phyloP scores from a whole-genome alignment of 495 filamentous ascomycete species.

The Aspergillus diversus region DNA sequence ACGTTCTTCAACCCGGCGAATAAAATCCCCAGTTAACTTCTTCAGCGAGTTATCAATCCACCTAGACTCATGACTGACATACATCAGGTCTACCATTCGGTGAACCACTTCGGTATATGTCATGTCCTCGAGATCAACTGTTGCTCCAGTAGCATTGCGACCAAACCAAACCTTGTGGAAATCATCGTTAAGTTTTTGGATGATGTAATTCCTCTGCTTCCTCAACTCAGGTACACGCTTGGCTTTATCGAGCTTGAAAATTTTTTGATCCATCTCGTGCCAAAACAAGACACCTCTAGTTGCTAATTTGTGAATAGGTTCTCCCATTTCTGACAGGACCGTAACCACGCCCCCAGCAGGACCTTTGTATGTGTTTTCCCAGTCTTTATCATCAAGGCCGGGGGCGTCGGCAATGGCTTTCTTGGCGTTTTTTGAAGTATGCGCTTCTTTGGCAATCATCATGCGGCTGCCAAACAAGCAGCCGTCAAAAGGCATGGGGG shows the following conservation, averaged over 20 bases:
- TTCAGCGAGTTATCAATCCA: conserved; percentile 91
- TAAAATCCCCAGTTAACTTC: conserved; percentile 88
- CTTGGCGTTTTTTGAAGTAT: conserved; percentile 92
- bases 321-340: conserved; percentile 98
- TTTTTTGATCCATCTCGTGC: conserved; percentile 97
- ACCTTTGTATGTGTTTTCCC: conserved; percentile 97
- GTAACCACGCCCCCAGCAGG: conserved; percentile 92
- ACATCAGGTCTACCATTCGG: conserved; percentile 95
- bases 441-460: conserved; percentile 94
- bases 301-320: conserved; percentile 97
- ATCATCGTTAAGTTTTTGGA: conserved; percentile 95
- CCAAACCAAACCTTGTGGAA: conserved; percentile 99
- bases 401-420: conserved; percentile 91
- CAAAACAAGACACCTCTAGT: conserved; percentile 94
- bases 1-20: conserved; percentile 92
- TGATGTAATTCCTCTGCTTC: conserved; percentile 92
- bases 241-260: conserved; percentile 93
- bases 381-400: conserved; percentile 84
- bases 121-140: conserved; percentile 97
- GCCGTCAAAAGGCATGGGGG: conserved; percentile 93
- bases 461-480: conserved; percentile 88
- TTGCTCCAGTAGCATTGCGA: conserved; percentile 72
- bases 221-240: conserved; percentile 91
- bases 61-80: conserved; percentile 86
- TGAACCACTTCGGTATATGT: conserved; percentile 91